These are phyloP conservation scores for Odontarrhena argentea DNA, from an alignment of 345 rosid species.

Conservation along the genomic window DNA sequence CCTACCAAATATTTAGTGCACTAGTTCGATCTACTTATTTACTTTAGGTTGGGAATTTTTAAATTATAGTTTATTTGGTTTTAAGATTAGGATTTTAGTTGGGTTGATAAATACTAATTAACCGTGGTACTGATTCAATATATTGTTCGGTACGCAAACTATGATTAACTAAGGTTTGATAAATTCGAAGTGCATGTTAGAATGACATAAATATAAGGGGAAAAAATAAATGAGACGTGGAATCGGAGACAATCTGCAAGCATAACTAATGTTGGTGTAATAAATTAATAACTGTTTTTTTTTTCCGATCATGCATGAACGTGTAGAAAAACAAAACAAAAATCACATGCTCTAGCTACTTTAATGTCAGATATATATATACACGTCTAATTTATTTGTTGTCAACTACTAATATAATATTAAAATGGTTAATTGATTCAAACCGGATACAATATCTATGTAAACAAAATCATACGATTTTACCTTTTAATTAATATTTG, in stretches of 20 bases:
- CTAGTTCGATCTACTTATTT: slow-evolving; percentile 3
- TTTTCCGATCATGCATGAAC: too few relatives aligned
- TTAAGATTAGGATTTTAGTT: background rate
- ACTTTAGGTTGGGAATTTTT: background rate
- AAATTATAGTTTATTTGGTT: background rate
- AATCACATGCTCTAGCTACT: too few relatives aligned
- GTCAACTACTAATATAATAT: too few relatives aligned
- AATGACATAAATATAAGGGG: background rate
- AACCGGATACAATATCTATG: too few relatives aligned
- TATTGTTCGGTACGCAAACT: background rate
- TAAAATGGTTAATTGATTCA: too few relatives aligned
- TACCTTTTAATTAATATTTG: too few relatives aligned
- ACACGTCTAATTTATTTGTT: too few relatives aligned
- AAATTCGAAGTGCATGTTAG: background rate
- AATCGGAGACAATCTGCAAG: background rate
- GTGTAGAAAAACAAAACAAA: too few relatives aligned
- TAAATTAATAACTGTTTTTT: too few relatives aligned
- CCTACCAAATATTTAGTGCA: slow-evolving; percentile 2
- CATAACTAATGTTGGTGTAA: background rate
- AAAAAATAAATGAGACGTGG: background rate
- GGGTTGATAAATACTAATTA: background rate
- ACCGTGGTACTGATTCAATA: background rate
- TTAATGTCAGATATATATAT: too few relatives aligned
- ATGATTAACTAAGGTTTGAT: background rate
- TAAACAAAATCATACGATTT: too few relatives aligned